Conservation (phyloP, 371 early-diverging fungal species). For the Actinomortierella ambigua region DNA sequence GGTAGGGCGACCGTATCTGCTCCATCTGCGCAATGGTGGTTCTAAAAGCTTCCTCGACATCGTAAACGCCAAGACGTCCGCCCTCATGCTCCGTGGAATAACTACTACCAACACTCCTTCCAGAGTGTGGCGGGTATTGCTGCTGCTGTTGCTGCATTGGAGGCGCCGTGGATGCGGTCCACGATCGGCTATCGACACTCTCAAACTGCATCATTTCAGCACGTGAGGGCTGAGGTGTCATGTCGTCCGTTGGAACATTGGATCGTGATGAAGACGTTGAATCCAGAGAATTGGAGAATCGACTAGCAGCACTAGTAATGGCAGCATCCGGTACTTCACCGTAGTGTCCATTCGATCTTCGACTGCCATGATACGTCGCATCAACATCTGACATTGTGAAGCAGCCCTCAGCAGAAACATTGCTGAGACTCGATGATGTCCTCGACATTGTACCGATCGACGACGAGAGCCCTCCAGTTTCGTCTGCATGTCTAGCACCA, state of each 20-base stretch:
- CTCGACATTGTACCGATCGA: no score
- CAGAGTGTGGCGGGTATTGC: neutral
- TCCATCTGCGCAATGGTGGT: constrained; percentile 41
- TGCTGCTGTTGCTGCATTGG: neutral
- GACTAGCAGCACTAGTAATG: no score
- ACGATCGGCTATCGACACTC: neutral
- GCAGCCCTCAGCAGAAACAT: no score
- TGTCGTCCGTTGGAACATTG: no score
- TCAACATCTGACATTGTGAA: neutral
- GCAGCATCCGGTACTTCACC: no score
- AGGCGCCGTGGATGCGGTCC: neutral
- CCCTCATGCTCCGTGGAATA: neutral
- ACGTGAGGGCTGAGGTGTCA: neutral
- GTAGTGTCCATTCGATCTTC: neutral
- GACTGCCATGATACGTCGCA: neutral
- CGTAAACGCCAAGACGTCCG: constrained; percentile 9
- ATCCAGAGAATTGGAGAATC: no score
- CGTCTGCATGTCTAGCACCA: neutral
- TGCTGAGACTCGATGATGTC: no score
- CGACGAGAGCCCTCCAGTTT: neutral
- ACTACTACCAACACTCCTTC: no score
- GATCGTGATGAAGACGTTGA: no score
- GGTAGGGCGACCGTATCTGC: constrained; percentile 43
- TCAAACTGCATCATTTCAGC: neutral
- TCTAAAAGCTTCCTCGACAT: constrained; percentile 35